Evolutionary conservation across 2,329 filamentous ascomycete species (phyloP).

Genomic region (Trichoderma sp.): DNA sequence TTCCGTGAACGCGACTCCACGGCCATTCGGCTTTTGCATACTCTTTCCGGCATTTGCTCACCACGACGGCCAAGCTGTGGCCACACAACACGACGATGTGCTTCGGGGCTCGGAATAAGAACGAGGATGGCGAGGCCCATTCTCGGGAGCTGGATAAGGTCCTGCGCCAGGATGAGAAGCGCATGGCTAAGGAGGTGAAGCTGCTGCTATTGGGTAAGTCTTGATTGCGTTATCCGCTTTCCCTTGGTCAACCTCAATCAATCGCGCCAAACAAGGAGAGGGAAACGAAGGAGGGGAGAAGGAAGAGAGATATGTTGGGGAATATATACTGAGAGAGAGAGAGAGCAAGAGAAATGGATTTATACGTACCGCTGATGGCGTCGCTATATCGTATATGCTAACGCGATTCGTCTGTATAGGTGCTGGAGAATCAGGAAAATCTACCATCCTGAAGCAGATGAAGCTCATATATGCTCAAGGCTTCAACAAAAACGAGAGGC

Average conservation of each 20-base stretch:
- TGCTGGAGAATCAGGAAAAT: constrained; percentile 94
- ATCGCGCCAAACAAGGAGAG: not conserved
- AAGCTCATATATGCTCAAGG: constrained; percentile 99
- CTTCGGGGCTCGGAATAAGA: constrained; percentile 59
- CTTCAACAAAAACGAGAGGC: constrained; percentile 79
- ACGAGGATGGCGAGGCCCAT: constrained; percentile 53
- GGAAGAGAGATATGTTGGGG: not conserved
- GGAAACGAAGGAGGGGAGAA: no score
- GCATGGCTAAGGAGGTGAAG: constrained; percentile 85
- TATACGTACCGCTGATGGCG: constrained; percentile 70
- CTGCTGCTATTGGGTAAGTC: constrained; percentile 79
- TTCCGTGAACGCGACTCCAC: constrained; percentile 16
- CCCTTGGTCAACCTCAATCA: not conserved
- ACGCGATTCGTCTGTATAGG: constrained; percentile 57
- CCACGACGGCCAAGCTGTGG: constrained; percentile 2
- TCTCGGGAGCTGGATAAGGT: constrained; percentile 81
- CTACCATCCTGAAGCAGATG: constrained; percentile 98
- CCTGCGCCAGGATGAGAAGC: constrained; percentile 86
- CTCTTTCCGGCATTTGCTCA: not conserved
- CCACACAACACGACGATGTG: constrained; percentile 53
- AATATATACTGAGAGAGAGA: not conserved
- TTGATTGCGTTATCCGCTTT: not conserved
- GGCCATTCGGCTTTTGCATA: constrained; percentile 4
- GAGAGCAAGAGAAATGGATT: constrained; percentile 48
- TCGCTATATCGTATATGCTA: constrained; percentile 61